These are phyloP conservation scores for Massospora cicadina DNA, from an alignment of 371 early-diverging fungal species.

Conservation along the genomic window DNA sequence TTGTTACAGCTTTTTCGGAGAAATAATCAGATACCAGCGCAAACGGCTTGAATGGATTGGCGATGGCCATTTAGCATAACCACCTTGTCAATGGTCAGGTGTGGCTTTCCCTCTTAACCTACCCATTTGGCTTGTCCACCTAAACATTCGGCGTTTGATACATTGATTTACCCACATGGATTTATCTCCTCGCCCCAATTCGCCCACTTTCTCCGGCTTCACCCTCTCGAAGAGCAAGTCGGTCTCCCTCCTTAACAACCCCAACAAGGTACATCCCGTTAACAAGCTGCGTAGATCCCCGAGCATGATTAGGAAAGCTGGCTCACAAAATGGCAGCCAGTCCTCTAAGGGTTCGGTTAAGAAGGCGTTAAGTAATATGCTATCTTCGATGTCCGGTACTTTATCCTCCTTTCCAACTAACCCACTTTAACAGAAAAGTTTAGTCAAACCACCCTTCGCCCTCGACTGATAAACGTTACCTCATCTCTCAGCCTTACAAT, in stretches of 20 bases:
- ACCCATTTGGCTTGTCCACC: too few relatives aligned
- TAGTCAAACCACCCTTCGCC: background rate
- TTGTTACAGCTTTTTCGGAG: too few relatives aligned
- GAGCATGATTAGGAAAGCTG: background rate
- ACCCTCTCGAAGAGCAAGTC: background rate
- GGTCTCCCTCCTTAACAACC: background rate
- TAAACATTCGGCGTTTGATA: too few relatives aligned
- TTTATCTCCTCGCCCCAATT: background rate
- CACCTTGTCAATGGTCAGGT: too few relatives aligned
- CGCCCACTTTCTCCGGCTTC: background rate
- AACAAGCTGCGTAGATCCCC: background rate
- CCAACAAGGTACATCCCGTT: background rate
- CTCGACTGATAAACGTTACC: background rate
- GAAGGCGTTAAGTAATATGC: background rate
- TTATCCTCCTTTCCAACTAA: background rate
- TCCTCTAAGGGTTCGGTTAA: background rate
- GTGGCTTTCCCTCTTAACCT: too few relatives aligned
- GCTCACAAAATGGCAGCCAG: too few relatives aligned
- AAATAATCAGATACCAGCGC: too few relatives aligned
- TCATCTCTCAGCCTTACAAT: constrained; percentile 8
- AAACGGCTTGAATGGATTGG: too few relatives aligned
- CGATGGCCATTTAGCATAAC: too few relatives aligned
- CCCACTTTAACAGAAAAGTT: constrained; percentile 7
- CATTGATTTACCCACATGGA: too few relatives aligned
- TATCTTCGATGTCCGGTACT: background rate